phyloP scores from a whole-genome alignment of 2,329 filamentous ascomycete genomes.

The Scedosporium aurantiacum region DNA sequence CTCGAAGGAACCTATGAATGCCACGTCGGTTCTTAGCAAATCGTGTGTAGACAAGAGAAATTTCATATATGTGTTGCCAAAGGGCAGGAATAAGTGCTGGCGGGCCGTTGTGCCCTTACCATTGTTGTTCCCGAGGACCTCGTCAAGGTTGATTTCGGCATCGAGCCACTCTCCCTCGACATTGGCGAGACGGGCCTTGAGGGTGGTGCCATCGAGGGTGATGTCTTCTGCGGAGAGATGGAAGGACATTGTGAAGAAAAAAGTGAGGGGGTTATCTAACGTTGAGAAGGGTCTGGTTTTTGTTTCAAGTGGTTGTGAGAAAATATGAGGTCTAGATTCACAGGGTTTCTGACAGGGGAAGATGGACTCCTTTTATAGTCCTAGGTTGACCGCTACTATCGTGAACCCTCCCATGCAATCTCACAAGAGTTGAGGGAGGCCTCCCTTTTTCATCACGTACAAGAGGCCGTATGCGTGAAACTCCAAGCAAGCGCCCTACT shows the following conservation, averaged over 20 bases:
- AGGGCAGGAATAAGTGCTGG: background rate
- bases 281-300: background rate
- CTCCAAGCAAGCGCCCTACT: background rate
- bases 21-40: too few relatives aligned
- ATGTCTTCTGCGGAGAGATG: slow-evolving; percentile 34
- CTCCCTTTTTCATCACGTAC: too few relatives aligned
- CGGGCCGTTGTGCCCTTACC: slow-evolving; percentile 22
- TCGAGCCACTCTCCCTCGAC: slow-evolving; percentile 27
- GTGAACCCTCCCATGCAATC: too few relatives aligned
- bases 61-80: too few relatives aligned
- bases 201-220: slow-evolving; percentile 36
- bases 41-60: too few relatives aligned
- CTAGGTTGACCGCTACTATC: too few relatives aligned
- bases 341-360: too few relatives aligned
- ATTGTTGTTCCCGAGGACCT: slow-evolving; percentile 40
- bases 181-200: slow-evolving; percentile 29
- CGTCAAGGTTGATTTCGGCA: slow-evolving; percentile 42
- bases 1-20: slow-evolving; percentile 8
- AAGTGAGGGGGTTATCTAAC: background rate
- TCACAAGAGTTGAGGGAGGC: too few relatives aligned
- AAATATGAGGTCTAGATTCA: background rate
- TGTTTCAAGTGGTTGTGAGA: background rate
- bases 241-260: slow-evolving; percentile 24
- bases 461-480: too few relatives aligned
- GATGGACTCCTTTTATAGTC: too few relatives aligned